Evolutionary conservation across 106 monocot species (phyloP).

Genomic region (Dendrobium catenatum): DNA sequence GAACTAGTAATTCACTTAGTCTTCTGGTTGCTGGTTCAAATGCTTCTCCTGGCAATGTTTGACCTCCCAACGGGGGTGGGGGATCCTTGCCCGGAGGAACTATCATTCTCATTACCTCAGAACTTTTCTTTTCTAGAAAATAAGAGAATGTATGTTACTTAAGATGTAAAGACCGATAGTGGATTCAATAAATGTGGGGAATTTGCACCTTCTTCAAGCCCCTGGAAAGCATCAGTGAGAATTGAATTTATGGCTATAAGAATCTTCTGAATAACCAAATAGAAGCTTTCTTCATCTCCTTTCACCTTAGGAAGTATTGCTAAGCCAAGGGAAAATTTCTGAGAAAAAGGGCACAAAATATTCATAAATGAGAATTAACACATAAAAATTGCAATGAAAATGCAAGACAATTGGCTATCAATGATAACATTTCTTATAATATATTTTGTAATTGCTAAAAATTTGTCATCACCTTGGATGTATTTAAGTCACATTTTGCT

Average conservation of each 20-base stretch:
- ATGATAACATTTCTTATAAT: not conserved
- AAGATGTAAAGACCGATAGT: not conserved
- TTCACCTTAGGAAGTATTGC: slow-evolving; percentile 64
- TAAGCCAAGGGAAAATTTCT: slow-evolving; percentile 59
- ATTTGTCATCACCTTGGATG: slow-evolving; percentile 46
- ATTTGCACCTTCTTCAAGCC: slow-evolving; percentile 72
- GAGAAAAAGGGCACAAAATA: not conserved
- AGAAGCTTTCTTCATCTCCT: slow-evolving; percentile 72
- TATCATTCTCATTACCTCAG: slow-evolving; percentile 51
- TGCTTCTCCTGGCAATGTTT: slow-evolving; percentile 18
- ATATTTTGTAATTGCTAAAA: not conserved
- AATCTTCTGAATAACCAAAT: slow-evolving; percentile 61
- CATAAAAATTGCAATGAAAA: not conserved
- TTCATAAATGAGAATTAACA: not conserved
- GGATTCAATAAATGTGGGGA: not conserved
- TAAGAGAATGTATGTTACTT: not conserved
- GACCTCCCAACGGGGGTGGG: slow-evolving; percentile 50
- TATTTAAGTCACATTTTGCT: slow-evolving; percentile 30
- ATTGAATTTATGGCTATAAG: slow-evolving; percentile 49
- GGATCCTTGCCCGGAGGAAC: slow-evolving; percentile 67
- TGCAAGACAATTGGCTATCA: not conserved
- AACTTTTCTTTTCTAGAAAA: slow-evolving; percentile 46
- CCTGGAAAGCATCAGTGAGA: slow-evolving; percentile 67
- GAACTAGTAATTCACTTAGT: slow-evolving; percentile 32
- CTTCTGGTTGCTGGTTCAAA: slow-evolving; percentile 24